Evolutionary conservation across 2,329 filamentous ascomycete species (phyloP), one percentile per base, ranked within the genome.

Genomic region (Elsinoe necatrix): DNA sequence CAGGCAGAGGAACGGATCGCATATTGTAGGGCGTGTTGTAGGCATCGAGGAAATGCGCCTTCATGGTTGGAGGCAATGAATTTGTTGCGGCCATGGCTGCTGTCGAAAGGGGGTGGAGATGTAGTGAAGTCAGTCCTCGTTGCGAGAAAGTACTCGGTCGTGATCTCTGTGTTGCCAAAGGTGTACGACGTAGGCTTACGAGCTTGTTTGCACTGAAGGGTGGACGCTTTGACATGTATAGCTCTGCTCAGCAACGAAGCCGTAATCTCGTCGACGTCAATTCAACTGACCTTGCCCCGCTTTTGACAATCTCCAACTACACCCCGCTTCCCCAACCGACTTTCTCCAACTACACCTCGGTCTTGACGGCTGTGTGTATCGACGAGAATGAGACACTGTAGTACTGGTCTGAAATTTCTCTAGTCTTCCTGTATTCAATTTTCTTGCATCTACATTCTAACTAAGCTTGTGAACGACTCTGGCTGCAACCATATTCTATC

Each of bases 11-110:
- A 1, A 73, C 63, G 4, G 66, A 60, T 51, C 66, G 66, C 11
- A 76, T 63, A 12, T 56, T 63, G 61, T 75, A 75, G 1, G 73
- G 71, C 4, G 63, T 68, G 56, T 73, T 73, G 65, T 73, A 75
- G 11, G 65, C 66, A 3, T 72, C 67, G 42, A 76, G 66, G 52
- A 70, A 66, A 59, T 75, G 73, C 18, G 69, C 72, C 61, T 63
- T 69, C 72, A 74, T 75, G 1, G 63, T 61, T 11, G 60, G 27
- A 14, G 66, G 66, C 16, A 65, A 42, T 6, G 48, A 7, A 3
- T 12, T 11, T 31, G 27, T 27, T 8, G 42, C 2, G 6, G 41
- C 12, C 29, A 45, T 50, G 2, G 43, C 50, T 14, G 31, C 4
- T 16, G 31, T 23, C n/a, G 31, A 21, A 11, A 11, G 8, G 20